Percentiles rank a stretch among this genome's conserved stretches.
phyloP scores from a whole-genome alignment of 441 rosid genomes.

The Gossypium schwendimanii region DNA sequence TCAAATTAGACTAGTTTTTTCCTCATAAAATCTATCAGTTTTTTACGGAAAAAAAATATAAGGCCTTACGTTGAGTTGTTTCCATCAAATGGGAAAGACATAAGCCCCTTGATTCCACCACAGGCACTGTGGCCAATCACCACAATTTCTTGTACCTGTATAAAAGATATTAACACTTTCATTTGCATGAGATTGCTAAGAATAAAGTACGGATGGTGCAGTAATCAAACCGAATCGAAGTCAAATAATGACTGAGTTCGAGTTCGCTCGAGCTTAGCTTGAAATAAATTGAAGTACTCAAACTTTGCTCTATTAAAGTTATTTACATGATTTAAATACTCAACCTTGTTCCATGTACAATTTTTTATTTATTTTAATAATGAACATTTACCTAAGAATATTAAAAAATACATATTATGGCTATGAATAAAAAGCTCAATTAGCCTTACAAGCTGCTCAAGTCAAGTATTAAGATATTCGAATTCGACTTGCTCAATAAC shows the following conservation, averaged over 20 bases:
- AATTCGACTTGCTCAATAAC: too few species aligned
- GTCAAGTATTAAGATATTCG: too few species aligned
- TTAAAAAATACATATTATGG: too few species aligned
- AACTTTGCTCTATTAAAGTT: not conserved
- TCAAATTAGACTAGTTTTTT: not conserved
- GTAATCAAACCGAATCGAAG: too few species aligned
- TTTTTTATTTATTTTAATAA: too few species aligned
- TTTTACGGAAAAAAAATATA: not conserved
- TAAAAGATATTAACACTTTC: not conserved
- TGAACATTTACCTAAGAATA: too few species aligned
- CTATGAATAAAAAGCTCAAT: too few species aligned
- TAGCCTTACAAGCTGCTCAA: too few species aligned
- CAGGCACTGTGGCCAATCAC: constrained; percentile 94
- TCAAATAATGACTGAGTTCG: not conserved
- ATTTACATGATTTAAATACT: too few species aligned
- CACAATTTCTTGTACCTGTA: constrained; percentile 73
- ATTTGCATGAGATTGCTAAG: not conserved
- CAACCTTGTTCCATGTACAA: too few species aligned
- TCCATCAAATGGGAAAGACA: constrained; percentile 87
- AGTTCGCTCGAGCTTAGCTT: not conserved
- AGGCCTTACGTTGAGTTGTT: constrained; percentile 57
- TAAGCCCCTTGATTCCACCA: constrained; percentile 97
- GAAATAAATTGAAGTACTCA: not conserved
- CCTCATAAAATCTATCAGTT: not conserved
- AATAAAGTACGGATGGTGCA: not conserved